A percentile compares a stretch with the other conserved stretches of the same genome.
Conservation (phyloP, 1,284 basidiomycete genomes). For the Leccinum subfulvum region DNA sequence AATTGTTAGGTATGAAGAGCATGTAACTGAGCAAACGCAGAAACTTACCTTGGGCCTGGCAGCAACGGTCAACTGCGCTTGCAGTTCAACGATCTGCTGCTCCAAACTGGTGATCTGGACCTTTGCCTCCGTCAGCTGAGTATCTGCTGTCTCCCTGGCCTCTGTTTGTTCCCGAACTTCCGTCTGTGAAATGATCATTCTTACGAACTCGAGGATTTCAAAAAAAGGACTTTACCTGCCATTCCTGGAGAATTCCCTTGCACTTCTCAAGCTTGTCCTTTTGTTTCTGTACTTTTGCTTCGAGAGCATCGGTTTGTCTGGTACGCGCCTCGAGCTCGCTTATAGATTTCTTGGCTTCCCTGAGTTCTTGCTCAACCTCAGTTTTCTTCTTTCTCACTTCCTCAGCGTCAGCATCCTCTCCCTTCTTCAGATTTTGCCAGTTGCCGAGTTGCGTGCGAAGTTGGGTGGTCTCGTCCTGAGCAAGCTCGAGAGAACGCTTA, state of each 20-base stretch:
- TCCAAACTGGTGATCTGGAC: constrained; percentile 37
- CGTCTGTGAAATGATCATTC: constrained; percentile 27
- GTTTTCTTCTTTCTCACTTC: constrained; percentile 51
- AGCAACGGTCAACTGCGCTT: constrained; percentile 39
- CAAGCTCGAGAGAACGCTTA: constrained; percentile 53
- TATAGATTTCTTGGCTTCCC: constrained; percentile 46
- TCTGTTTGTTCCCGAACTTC: constrained; percentile 36
- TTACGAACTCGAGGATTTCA: neutral
- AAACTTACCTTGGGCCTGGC: constrained; percentile 24
- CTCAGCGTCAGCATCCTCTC: constrained; percentile 58
- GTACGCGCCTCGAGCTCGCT: constrained; percentile 39
- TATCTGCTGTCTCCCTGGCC: constrained; percentile 32
- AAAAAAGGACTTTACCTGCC: constrained; percentile 38
- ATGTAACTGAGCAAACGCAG: neutral
- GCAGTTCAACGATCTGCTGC: constrained; percentile 44
- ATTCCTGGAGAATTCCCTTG: constrained; percentile 41
- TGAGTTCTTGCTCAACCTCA: constrained; percentile 55
- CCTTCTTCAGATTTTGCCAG: constrained; percentile 65
- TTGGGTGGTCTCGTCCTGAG: constrained; percentile 52
- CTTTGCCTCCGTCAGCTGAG: constrained; percentile 31
- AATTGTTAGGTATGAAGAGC: neutral
- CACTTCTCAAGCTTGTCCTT: constrained; percentile 44
- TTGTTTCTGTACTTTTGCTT: constrained; percentile 39
- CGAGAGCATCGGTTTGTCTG: constrained; percentile 18
- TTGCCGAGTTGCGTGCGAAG: constrained; percentile 63